Base-by-base conservation (phyloP, 2,329 filamentous ascomycete genomes). In the Monosporascus ibericus region DNA sequence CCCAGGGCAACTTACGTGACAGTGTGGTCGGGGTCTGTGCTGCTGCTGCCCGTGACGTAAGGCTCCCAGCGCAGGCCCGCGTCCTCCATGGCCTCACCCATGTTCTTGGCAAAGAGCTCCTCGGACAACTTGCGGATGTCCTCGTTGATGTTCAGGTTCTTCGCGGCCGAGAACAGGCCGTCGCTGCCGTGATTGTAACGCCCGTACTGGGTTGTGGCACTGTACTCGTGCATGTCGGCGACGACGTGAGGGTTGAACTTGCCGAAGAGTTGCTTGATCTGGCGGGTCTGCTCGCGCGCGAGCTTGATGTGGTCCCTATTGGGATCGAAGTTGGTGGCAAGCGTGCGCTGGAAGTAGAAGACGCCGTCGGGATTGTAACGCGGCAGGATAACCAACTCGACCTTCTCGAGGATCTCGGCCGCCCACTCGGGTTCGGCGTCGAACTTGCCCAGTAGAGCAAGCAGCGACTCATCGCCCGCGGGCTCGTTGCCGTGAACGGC, bases 211-310 rank as follows among this genome's bases (percentile, higher is more conserved):
- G 54, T 44, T 63, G 50, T 57, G 0, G 61, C 66, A 1, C 58
- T 66, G 50, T 63, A 69, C 56, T 69, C 66, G 49, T 69, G 65
- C 60, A 68, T 62, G 49, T 69, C 66, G n/a, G 66, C 61, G 3
- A 61, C 55, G 44, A 69, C 52, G 48, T 69, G 65, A 9, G 66
- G 65, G 14, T 58, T 53, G 50, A 62, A 68, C 9, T 60, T 56
- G 54, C 60, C 65, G 34, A 68, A 56, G 4, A 63, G 44, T 18
- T 55, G 55, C 55, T 68, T 67, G 52, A 68, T 65, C 7, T 62
- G 59, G 11, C 64, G 55, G 2, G 65, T 63, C 47, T 67, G 65
- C 22, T 49, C 55, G 5, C 65, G 60, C 27, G 58, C 58, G 3
- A 69, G 62, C 54, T 68, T 69, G 40, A 62, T 65, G 44, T 64